Evolutionary conservation across 106 monocot genomes (phyloP).

Genomic region (Apostasia ramifera): DNA sequence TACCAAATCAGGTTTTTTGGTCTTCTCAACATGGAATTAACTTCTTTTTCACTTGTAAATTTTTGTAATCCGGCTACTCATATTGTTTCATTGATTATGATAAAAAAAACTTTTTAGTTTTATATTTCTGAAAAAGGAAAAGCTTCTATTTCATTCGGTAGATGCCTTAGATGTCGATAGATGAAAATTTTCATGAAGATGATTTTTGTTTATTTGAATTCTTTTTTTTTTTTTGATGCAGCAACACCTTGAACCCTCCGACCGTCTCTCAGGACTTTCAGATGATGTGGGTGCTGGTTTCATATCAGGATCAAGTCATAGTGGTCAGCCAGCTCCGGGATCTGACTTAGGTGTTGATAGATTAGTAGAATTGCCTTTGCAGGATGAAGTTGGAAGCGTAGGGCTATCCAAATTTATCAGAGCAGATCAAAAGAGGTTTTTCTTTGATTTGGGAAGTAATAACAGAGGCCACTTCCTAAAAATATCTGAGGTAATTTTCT

Average conservation of each 20-base stretch:
- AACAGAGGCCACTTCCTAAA: slow-evolving; percentile 77
- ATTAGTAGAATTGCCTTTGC: slow-evolving; percentile 31
- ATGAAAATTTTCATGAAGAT: neutral
- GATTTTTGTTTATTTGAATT: neutral
- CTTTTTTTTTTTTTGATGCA: slow-evolving; percentile 2
- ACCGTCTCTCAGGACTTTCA: slow-evolving; percentile 67
- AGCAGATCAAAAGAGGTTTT: slow-evolving; percentile 87
- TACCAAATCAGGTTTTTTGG: slow-evolving; percentile 44
- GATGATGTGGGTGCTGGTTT: slow-evolving; percentile 95
- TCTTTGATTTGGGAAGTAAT: slow-evolving; percentile 91
- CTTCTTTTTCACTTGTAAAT: neutral
- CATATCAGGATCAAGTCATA: slow-evolving; percentile 51
- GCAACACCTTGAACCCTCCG: slow-evolving; percentile 52
- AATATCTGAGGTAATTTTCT: slow-evolving; percentile 69
- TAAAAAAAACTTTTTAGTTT: too few species aligned
- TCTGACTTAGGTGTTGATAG: slow-evolving; percentile 60
- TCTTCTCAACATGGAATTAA: neutral
- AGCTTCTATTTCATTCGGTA: slow-evolving; percentile 1
- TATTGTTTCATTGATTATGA: too few species aligned
- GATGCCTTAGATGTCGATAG: neutral
- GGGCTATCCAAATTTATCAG: slow-evolving; percentile 73
- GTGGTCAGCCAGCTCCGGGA: slow-evolving; percentile 34
- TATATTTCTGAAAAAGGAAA: too few species aligned
- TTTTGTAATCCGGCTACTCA: too few species aligned
- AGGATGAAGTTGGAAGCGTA: slow-evolving; percentile 44